Evolutionary conservation across 2,329 filamentous ascomycete genomes (phyloP), one percentile per base, ranked within the genome.

Genomic region (Trichoderma citrinoviride): DNA sequence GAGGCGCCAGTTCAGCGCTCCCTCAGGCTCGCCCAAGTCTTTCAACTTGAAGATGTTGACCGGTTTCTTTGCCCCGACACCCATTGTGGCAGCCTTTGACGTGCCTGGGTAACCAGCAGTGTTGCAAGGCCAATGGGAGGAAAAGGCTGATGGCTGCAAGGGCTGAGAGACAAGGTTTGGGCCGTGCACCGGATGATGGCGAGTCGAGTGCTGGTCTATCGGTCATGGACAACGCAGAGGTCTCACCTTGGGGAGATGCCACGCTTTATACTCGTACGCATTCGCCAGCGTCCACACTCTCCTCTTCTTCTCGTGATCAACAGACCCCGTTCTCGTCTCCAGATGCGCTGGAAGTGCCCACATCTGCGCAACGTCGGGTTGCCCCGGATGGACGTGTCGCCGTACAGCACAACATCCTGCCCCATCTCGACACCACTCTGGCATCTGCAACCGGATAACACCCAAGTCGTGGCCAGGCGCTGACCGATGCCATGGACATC

Each of bases 1-100:
- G 67, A 93, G 81, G 50, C 86, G 82, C 89, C 89, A 92, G 78
- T 93, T 93, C 75, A 92, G 85, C 67, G 88, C 84, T 72, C 90
- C 85, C 63, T 83, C 83, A 5, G 90, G 90, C 66, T 91, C 89
- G 65, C 85, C 84, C 55, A 87, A 80, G 67, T 89, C 75, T 71
- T 85, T 83, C 67, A 89, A 76, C 70, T 81, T 84, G 78, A 91
- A 92, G 71, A 91, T 79, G 71, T 85, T 84, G 75, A 85, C 79
- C 65, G 83, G 82, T 71, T 83, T 84, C 76, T 84, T 84, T 65
- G 81, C 79, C 66, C 79, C 80, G 67, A 80, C 81, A 60, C 80
- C 81, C 81, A 84, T 84, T 61, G 27, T 78, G 67, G 47, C 40
- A 17, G 44, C 43, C 52, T 53, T 37, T 54, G 33, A 58, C n/a